phyloP scores from a whole-genome alignment of 768 basidiomycete genomes.

The Galerina marginata region DNA sequence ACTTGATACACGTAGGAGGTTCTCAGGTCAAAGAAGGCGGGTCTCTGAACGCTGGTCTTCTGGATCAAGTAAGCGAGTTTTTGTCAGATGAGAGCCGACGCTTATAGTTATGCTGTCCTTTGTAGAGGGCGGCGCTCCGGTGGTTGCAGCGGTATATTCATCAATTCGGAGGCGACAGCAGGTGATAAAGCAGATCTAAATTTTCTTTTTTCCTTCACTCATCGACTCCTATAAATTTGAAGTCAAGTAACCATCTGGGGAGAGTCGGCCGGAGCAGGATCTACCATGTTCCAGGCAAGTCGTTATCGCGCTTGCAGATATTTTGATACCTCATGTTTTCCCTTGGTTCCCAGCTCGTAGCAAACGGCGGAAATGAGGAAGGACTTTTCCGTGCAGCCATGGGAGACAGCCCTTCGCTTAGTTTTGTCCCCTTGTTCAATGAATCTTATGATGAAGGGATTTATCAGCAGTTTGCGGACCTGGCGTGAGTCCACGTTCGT shows the following conservation, averaged over 20 bases:
- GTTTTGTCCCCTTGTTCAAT: conserved; percentile 37
- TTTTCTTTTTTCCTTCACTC: background rate
- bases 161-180: conserved; percentile 42
- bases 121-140: conserved; percentile 38
- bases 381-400: conserved; percentile 47
- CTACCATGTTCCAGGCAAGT: conserved; percentile 45
- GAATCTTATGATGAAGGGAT: conserved; percentile 40
- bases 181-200: conserved; percentile 21
- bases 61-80: conserved; percentile 39
- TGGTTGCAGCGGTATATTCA: conserved; percentile 45
- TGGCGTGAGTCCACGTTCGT: conserved; percentile 35
- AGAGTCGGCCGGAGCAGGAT: conserved; percentile 47
- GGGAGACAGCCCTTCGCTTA: conserved; percentile 50
- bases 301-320: background rate
- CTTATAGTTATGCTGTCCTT: background rate
- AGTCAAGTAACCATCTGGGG: conserved; percentile 50
- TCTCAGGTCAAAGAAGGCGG: conserved; percentile 38
- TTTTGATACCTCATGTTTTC: background rate
- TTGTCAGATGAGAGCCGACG: background rate
- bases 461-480: conserved; percentile 38
- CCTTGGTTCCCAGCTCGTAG: conserved; percentile 36
- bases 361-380: conserved; percentile 41
- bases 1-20: conserved; percentile 31
- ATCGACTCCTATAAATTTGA: background rate
- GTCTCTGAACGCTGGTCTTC: conserved; percentile 41